These are phyloP conservation scores for Nemania abortiva DNA, from an alignment of 2,329 filamentous ascomycete genomes.

Conservation along the genomic window DNA sequence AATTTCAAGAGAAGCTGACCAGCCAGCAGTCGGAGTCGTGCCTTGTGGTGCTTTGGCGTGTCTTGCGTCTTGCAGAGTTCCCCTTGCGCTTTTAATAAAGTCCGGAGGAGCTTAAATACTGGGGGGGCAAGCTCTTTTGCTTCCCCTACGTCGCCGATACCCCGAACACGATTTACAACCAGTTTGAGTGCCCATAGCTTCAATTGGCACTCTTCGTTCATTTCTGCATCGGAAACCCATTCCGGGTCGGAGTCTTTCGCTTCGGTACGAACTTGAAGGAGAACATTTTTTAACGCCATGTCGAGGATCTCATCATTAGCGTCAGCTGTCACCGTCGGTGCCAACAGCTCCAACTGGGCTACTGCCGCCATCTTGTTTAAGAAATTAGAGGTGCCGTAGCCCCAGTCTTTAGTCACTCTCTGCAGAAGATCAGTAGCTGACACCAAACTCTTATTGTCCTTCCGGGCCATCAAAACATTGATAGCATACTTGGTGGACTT, in stretches of 20 bases:
- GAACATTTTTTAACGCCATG: conserved; percentile 79
- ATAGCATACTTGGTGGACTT: conserved; percentile 94
- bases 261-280: conserved; percentile 77
- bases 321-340: conserved; percentile 78
- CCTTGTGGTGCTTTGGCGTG: conserved; percentile 82
- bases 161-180: conserved; percentile 86
- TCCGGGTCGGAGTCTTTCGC: conserved; percentile 67
- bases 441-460: conserved; percentile 80
- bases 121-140: conserved; percentile 72
- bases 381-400: conserved; percentile 79
- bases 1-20: conserved; percentile 87
- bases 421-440: conserved; percentile 86
- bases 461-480: conserved; percentile 84
- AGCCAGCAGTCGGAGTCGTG: conserved; percentile 83
- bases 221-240: conserved; percentile 75
- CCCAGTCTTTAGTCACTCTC: conserved; percentile 79
- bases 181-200: conserved; percentile 88
- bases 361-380: conserved; percentile 79
- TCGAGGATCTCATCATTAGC: conserved; percentile 82
- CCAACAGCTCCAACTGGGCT: conserved; percentile 80
- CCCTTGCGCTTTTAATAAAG: conserved; percentile 79
- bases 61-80: conserved; percentile 81
- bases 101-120: conserved; percentile 83
- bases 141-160: conserved; percentile 62
- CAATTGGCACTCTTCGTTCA: conserved; percentile 84